These are phyloP conservation scores for Alternaria sp. DNA, from an alignment of 2,329 filamentous ascomycete species.

Conservation along the genomic window DNA sequence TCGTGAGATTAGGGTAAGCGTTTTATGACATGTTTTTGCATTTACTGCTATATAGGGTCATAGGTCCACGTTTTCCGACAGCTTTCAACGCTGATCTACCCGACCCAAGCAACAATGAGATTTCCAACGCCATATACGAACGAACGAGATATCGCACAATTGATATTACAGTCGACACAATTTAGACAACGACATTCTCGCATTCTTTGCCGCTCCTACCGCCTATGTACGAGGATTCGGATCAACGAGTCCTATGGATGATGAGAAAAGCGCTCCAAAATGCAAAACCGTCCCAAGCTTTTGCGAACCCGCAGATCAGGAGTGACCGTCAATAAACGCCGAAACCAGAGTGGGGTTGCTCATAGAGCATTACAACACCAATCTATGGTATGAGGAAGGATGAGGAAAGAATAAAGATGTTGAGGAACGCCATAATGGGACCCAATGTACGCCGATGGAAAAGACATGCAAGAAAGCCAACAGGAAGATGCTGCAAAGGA, in stretches of 20 bases:
- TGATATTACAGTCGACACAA: conserved; percentile 19
- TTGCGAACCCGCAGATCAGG: conserved; percentile 38
- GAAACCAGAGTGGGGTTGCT: conserved; percentile 41
- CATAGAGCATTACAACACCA: conserved; percentile 45
- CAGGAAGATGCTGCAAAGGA: conserved; percentile 46
- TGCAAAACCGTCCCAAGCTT: conserved; percentile 44
- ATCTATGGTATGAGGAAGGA: conserved; percentile 35
- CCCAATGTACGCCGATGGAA: conserved; percentile 36
- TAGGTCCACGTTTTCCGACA: background rate
- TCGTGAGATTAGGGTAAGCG: conserved; percentile 13
- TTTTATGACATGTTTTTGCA: conserved; percentile 32
- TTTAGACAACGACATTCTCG: conserved; percentile 22
- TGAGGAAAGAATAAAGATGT: conserved; percentile 29
- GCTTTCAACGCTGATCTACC: background rate
- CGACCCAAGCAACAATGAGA: conserved; percentile 12
- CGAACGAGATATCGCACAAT: conserved; percentile 20
- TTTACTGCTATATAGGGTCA: conserved; percentile 27
- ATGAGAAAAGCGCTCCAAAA: conserved; percentile 43
- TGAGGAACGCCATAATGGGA: conserved; percentile 31
- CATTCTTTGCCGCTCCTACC: conserved; percentile 33
- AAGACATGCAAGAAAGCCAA: conserved; percentile 44
- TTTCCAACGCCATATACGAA: conserved; percentile 11
- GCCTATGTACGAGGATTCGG: conserved; percentile 36
- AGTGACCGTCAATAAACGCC: conserved; percentile 37
- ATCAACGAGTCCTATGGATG: conserved; percentile 28